Percentiles rank a stretch among this genome's conserved stretches.
Evolutionary conservation across 495 filamentous ascomycete species (phyloP).

Genomic region (Talaromyces thailandensis): DNA sequence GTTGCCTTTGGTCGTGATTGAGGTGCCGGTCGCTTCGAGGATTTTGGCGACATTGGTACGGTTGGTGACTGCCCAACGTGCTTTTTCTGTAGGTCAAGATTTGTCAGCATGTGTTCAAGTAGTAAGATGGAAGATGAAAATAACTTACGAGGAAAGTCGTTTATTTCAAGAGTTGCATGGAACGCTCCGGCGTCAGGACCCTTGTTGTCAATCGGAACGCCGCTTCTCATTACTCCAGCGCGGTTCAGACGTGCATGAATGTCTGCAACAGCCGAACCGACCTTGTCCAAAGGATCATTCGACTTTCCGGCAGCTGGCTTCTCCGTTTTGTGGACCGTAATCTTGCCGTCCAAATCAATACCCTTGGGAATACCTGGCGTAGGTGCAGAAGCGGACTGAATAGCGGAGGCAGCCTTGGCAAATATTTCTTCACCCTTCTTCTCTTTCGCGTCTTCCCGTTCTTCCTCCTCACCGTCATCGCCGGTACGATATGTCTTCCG

Average conservation of each 20-base stretch:
- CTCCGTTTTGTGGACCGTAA: slow-evolving; percentile 71
- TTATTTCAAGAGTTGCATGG: slow-evolving; percentile 97
- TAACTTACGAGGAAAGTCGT: slow-evolving; percentile 85
- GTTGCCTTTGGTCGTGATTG: slow-evolving; percentile 93
- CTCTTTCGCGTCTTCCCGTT: slow-evolving; percentile 59
- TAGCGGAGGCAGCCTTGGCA: slow-evolving; percentile 54
- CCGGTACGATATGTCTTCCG: slow-evolving; percentile 85
- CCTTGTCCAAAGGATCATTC: slow-evolving; percentile 75
- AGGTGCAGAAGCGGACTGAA: slow-evolving; percentile 45
- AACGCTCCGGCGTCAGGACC: slow-evolving; percentile 95
- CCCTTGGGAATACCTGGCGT: slow-evolving; percentile 50
- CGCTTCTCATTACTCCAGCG: slow-evolving; percentile 75
- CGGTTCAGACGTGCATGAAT: slow-evolving; percentile 83
- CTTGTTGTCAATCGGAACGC: slow-evolving; percentile 97
- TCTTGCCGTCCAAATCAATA: slow-evolving; percentile 63
- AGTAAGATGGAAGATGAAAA: neutral
- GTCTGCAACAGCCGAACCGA: slow-evolving; percentile 71
- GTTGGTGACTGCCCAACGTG: slow-evolving; percentile 97
- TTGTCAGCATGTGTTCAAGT: slow-evolving; percentile 13
- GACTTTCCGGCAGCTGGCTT: slow-evolving; percentile 36
- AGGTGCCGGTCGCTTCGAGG: slow-evolving; percentile 86
- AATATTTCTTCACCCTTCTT: slow-evolving; percentile 50
- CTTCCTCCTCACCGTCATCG: slow-evolving; percentile 78
- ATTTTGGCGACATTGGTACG: slow-evolving; percentile 98
- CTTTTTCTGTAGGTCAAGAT: slow-evolving; percentile 58